These are phyloP conservation scores for Thalia dealbata DNA, from an alignment of 176 grass and related monocot species.

Conservation along the genomic window DNA sequence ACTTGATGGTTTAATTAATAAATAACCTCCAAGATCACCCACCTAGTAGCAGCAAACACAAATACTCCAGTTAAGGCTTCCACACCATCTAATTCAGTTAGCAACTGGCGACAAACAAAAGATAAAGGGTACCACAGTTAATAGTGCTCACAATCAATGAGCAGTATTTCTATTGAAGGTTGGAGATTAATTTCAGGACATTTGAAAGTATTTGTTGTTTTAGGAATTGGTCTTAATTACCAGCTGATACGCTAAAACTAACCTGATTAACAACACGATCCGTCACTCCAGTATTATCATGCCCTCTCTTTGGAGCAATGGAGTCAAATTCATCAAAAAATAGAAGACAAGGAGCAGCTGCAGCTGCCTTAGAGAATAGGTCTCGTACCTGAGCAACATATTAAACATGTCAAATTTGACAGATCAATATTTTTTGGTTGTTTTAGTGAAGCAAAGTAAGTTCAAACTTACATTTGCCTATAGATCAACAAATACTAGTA, in stretches of 20 bases:
- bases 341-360: conserved; percentile 76
- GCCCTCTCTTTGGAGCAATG: conserved; percentile 78
- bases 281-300: conserved; percentile 80
- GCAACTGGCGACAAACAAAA: conserved; percentile 53
- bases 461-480: not conserved
- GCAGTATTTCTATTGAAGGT: not conserved
- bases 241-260: conserved; percentile 3
- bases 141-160: not conserved
- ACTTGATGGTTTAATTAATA: not conserved
- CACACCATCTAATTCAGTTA: conserved; percentile 93
- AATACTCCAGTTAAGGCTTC: conserved; percentile 87
- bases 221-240: not conserved
- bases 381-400: conserved; percentile 68
- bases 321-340: conserved; percentile 99
- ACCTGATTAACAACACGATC: conserved; percentile 99
- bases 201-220: not conserved
- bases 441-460: too few species aligned
- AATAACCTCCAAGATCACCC: not conserved
- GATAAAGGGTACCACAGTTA: not conserved
- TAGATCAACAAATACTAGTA: not conserved
- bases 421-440: not conserved
- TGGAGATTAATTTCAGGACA: not conserved
- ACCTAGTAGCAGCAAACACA: conserved; percentile 98
- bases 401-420: not conserved
- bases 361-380: conserved; percentile 75